Percentiles rank a stretch among this genome's conserved stretches.
Evolutionary conservation across 805 yeast genomes (phyloP).

Genomic region (Ogataea methanolica): DNA sequence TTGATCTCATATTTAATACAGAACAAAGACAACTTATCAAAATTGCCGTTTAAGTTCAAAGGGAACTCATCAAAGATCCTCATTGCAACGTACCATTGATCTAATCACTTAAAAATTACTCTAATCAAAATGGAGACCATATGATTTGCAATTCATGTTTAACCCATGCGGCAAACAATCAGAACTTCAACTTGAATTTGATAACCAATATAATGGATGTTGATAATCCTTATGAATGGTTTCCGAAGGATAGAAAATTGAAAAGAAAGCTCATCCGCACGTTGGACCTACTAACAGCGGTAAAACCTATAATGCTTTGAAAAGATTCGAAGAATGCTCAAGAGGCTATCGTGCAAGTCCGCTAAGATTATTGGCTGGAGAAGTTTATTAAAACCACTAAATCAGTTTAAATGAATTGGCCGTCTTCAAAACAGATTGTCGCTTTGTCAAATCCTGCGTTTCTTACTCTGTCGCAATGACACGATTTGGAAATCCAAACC

Average conservation of each 20-base stretch:
- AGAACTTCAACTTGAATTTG: constrained; percentile 30
- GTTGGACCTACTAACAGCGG: constrained; percentile 98
- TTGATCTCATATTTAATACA: constrained; percentile 10
- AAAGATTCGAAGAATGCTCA: constrained; percentile 56
- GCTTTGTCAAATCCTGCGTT: no score
- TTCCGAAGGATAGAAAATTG: constrained; percentile 76
- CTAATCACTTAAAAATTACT: constrained; percentile 23
- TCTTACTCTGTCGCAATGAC: no score
- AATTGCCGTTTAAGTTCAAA: constrained; percentile 9
- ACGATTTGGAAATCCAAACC: no score
- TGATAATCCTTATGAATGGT: constrained; percentile 70
- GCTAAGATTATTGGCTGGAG: constrained; percentile 82
- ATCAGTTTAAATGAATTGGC: no score
- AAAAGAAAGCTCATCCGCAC: constrained; percentile 82
- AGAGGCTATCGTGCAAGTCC: constrained; percentile 96
- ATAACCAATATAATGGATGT: constrained; percentile 39
- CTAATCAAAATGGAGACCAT: constrained; percentile 28
- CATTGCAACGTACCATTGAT: constrained; percentile 16
- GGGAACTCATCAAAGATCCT: constrained; percentile 1
- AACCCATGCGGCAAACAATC: constrained; percentile 27
- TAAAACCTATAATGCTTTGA: constrained; percentile 80
- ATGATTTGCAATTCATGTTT: constrained; percentile 20
- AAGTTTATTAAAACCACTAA: constrained; percentile 45
- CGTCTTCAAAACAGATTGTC: no score
- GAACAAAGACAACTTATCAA: constrained; percentile 5